Evolutionary conservation across 768 basidiomycete species (phyloP).

Genomic region (Cystobasidium tubakii): DNA sequence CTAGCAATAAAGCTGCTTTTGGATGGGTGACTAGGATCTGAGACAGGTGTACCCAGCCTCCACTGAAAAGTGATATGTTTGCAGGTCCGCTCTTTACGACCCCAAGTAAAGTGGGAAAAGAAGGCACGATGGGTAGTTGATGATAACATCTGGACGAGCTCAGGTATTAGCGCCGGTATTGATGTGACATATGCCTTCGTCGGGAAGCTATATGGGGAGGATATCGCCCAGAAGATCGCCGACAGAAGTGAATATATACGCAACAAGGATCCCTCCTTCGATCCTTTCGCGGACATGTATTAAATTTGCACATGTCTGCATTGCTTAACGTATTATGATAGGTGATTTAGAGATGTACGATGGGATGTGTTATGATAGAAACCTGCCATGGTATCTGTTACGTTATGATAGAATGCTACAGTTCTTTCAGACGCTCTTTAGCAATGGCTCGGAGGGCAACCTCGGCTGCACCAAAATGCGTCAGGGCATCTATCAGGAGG

Average conservation of each 20-base stretch:
- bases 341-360: neutral
- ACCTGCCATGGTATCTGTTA: too few relatives aligned
- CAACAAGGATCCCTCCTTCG: constrained; percentile 26
- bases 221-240: constrained; percentile 22
- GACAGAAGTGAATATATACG: constrained; percentile 26
- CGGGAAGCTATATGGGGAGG: constrained; percentile 27
- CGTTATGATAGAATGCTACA: too few relatives aligned
- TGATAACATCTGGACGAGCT: constrained; percentile 38
- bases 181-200: constrained; percentile 37
- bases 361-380: too few relatives aligned
- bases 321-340: neutral
- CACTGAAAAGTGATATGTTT: neutral
- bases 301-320: neutral
- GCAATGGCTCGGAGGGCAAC: constrained; percentile 26
- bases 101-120: constrained; percentile 35
- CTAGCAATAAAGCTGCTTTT: constrained; percentile 36
- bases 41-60: neutral
- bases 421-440: neutral
- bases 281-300: constrained; percentile 38
- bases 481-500: constrained; percentile 9
- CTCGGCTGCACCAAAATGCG: constrained; percentile 31
- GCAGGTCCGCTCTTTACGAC: neutral
- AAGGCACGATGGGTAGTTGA: constrained; percentile 40
- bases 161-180: constrained; percentile 39
- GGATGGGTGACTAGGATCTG: constrained; percentile 21